phyloP scores from a whole-genome alignment of 208 protist genomes.

The Trypanosoma avium region DNA sequence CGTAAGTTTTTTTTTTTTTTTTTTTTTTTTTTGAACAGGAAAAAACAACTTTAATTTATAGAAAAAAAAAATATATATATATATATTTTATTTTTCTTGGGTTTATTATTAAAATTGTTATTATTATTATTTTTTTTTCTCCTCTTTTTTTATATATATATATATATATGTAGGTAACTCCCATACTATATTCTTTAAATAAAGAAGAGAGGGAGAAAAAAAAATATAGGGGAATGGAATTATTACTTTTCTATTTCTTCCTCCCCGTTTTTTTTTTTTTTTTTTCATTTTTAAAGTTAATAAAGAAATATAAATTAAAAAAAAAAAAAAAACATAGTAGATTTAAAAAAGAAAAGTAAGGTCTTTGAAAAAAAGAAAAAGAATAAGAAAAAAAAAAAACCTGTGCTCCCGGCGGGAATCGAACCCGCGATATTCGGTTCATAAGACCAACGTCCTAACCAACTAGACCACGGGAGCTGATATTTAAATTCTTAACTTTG shows the following conservation, averaged over 20 bases:
- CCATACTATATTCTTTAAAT: too few relatives aligned
- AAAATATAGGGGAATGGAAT: too few relatives aligned
- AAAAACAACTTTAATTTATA: background rate
- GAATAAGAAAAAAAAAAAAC: slow-evolving; percentile 17
- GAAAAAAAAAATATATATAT: background rate
- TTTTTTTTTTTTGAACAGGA: background rate
- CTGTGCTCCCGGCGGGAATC: slow-evolving; percentile 44
- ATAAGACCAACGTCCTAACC: slow-evolving; percentile 62
- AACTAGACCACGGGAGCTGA: slow-evolving; percentile 60
- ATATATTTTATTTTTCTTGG: too few relatives aligned
- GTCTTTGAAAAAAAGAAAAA: too few relatives aligned
- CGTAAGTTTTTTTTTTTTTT: background rate
- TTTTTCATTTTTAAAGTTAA: background rate
- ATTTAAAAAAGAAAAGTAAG: too few relatives aligned
- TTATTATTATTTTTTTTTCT: too few relatives aligned
- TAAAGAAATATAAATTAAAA: slow-evolving; percentile 1
- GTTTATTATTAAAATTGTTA: too few relatives aligned
- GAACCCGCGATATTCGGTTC: slow-evolving; percentile 57
- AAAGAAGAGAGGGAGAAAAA: too few relatives aligned
- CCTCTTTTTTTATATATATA: too few relatives aligned
- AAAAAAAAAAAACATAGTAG: too few relatives aligned
- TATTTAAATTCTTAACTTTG: too few relatives aligned
- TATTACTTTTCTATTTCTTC: background rate
- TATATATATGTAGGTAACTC: too few relatives aligned
- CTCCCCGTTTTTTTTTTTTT: background rate